Evolutionary conservation across 148 eudicot species (phyloP).

Genomic region (Nepenthes mirabilis): DNA sequence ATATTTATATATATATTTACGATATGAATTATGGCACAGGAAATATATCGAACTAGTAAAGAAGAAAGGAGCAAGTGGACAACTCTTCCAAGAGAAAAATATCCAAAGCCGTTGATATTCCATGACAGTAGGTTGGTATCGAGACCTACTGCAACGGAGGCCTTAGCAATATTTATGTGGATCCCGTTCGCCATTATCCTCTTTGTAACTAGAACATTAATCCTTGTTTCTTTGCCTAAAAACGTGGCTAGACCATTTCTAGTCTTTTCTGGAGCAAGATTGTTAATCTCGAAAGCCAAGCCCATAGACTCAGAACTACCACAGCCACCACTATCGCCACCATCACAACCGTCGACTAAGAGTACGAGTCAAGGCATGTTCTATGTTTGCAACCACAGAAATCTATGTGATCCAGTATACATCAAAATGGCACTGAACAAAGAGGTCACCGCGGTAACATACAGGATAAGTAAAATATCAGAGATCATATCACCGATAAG

Average conservation of each 20-base stretch:
- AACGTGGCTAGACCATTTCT: conserved; percentile 21
- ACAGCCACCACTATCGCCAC: not conserved
- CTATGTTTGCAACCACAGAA: conserved; percentile 70
- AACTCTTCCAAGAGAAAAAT: conserved; percentile 32
- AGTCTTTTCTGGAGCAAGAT: conserved; percentile 21
- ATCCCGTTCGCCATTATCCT: conserved; percentile 43
- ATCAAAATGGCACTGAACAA: conserved; percentile 1
- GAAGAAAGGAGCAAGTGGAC: conserved; percentile 45
- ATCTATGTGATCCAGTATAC: conserved; percentile 54
- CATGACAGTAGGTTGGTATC: conserved; percentile 79
- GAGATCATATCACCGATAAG: conserved; percentile 57
- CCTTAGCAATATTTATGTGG: conserved; percentile 53
- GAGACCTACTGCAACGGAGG: conserved; percentile 38
- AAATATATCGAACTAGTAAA: conserved; percentile 39
- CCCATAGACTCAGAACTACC: not conserved
- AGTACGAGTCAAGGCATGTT: conserved; percentile 22
- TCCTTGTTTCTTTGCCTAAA: conserved; percentile 34
- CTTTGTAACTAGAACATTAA: conserved; percentile 23
- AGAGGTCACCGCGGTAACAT: conserved; percentile 51
- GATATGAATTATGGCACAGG: conserved; percentile 23
- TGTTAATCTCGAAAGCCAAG: not conserved
- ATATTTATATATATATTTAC: too few relatives aligned
- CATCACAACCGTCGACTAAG: not conserved
- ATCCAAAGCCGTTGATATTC: conserved; percentile 58
- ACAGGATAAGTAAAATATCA: conserved; percentile 61